Evolutionary conservation across 164 flowering plant species (phyloP), one percentile per base, ranked within the genome.

Genomic region (Hamamelis virginiana): DNA sequence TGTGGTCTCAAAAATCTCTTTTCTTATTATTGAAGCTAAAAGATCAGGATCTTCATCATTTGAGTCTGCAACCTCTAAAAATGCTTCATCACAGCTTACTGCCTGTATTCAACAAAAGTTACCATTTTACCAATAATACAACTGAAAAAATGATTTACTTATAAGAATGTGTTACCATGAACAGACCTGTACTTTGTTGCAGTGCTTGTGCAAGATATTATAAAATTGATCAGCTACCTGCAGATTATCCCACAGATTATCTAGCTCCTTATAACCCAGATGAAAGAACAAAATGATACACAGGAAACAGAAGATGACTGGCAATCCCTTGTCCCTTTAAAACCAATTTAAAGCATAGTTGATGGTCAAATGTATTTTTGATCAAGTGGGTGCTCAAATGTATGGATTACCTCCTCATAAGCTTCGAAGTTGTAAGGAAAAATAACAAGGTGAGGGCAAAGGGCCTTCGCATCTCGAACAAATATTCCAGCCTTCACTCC

Each of bases 211-310:
- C 84, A 96, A 72, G 65, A 96, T 89, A 70, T 75, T 67, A 78
- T 96, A 93, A 50, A 96, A 90, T 61, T 89, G 91, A 86, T 93
- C 98, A 73, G 98, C 99, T 18, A 95, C 97, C 97, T 94, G 90
- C 72, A 83, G 69, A 46, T 26, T 41, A 72, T 43, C 26, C 16
- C 69, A 68, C 50, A 71, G n/a, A 65, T 65, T 22, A 41, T 27
- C 52, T 46, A 48, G 51, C 13, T 59, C 43, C 61, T 28, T 33
- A 22, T 44, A 64, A 28, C 50, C 19, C 25, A 63, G 18, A 18
- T 50, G 15, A 11, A 9, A 57, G 9, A 67, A 67, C 28, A 59
- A 25, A 48, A 19, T 43, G 12, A 59, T 3, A 50, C 13, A 26
- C 21, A 18, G n/a, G 25, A 52, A 50, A 23, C 21, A n/a, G 22